A percentile compares a stretch with the other conserved stretches of the same genome.
phyloP scores from a whole-genome alignment of 108 stramenopile species.

The Fragilariopsis cylindrus region DNA sequence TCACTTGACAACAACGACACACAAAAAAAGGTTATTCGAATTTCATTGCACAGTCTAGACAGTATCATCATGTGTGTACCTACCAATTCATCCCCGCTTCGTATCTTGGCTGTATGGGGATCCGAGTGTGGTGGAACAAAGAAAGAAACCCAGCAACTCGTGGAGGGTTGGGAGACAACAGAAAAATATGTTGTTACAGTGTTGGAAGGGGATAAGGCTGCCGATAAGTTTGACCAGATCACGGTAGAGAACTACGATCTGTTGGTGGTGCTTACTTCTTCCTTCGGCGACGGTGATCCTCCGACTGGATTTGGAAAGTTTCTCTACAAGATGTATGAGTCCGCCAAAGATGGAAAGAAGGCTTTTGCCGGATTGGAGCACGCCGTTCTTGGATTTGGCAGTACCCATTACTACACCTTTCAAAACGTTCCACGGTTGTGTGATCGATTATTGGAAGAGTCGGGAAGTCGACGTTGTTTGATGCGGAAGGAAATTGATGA shows the following conservation, averaged over 20 bases:
- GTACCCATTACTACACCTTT: conserved; percentile 3
- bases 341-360: background rate
- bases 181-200: too few relatives aligned
- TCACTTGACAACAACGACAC: too few relatives aligned
- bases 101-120: too few relatives aligned
- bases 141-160: too few relatives aligned
- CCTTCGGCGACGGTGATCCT: background rate
- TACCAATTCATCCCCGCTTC: too few relatives aligned
- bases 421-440: background rate
- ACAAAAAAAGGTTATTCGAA: too few relatives aligned
- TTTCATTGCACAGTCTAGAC: too few relatives aligned
- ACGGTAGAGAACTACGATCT: background rate
- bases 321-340: background rate
- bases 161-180: too few relatives aligned
- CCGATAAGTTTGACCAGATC: background rate
- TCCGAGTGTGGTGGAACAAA: too few relatives aligned
- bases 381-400: background rate
- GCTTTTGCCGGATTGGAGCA: background rate
- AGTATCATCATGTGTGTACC: too few relatives aligned
- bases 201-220: background rate
- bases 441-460: background rate
- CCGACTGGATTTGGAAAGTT: conserved; percentile 4
- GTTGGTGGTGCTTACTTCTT: background rate
- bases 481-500: background rate
- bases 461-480: background rate